Base-by-base conservation (phyloP, 768 basidiomycete genomes). In the Solioccasus polychromus region DNA sequence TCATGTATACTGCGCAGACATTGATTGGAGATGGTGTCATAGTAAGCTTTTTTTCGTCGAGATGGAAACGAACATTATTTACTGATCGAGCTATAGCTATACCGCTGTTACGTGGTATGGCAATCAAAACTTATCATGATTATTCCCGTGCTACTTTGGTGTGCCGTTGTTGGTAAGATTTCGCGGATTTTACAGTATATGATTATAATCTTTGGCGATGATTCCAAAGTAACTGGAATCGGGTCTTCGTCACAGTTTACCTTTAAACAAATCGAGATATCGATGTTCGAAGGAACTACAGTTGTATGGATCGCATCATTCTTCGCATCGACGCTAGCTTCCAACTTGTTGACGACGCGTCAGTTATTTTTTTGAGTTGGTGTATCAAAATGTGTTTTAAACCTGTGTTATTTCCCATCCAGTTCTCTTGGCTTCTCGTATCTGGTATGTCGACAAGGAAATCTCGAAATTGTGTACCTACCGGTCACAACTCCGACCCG, bases 231-330 rank as follows among this genome's bases (percentile, higher is more conserved):
- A 10, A 61, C 64, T 20, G 49, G 59, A 20, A 32, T 60, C 30
- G 26, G n/a, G 43, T 50, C 42, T 11, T 54, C 52, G 14, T 54
- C 59, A 2, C 39, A 15, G 4, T 12, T 43, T 8, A 35, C 35
- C n/a, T n/a, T n/a, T n/a, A n/a, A n/a, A 0, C 42, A 50, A 2
- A 18, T 22, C 2, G 50, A 55, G 9, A 57, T 71, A 14, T n/a
- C n/a, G n/a, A n/a, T n/a, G n/a, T 73, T 69, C 41, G 54, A 37
- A 2, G 48, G 38, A 2, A 47, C 28, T n/a, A 57, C 64, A 14
- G 52, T 60, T 0, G 42, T 43, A 12, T 73, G 71, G 71, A 63
- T 71, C 42, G 64, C 54, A 0, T 47, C 67, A 4, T 68, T 67
- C 38, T 71, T 62, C 50, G 46, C 52, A 0, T 55, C 54, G 4